A percentile compares a stretch with the other conserved stretches of the same genome.
Conservation (phyloP, 2,329 filamentous ascomycete genomes). For the Colletotrichum endophyticum region DNA sequence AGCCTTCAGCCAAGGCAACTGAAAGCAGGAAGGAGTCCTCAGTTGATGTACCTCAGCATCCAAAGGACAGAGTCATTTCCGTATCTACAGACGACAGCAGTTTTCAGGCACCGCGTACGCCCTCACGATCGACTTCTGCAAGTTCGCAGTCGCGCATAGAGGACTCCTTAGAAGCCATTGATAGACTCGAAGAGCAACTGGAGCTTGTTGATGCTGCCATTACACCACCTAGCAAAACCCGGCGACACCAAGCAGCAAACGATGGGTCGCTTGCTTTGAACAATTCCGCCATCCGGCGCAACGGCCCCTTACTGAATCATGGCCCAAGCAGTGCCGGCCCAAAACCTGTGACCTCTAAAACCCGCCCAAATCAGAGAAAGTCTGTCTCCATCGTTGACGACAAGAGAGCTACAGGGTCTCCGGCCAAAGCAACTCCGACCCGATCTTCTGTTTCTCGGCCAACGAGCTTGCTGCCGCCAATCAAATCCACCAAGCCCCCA, state of each 20-base stretch:
- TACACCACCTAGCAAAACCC: slow-evolving; percentile 28
- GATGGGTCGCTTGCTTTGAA: neutral
- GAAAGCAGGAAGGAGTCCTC: neutral
- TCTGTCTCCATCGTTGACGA: slow-evolving; percentile 35
- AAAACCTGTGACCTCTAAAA: slow-evolving; percentile 39
- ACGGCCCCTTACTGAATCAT: slow-evolving; percentile 17
- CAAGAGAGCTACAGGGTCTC: slow-evolving; percentile 24
- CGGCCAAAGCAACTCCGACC: slow-evolving; percentile 22
- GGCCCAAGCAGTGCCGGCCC: slow-evolving; percentile 44
- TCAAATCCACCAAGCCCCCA: slow-evolving; percentile 59
- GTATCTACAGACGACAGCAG: slow-evolving; percentile 2
- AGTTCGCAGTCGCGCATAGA: slow-evolving; percentile 57
- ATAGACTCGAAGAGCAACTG: slow-evolving; percentile 65
- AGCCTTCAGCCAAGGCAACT: neutral
- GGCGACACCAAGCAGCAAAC: neutral
- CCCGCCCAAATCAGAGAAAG: slow-evolving; percentile 45
- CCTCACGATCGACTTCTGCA: slow-evolving; percentile 12
- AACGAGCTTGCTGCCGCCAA: slow-evolving; percentile 48
- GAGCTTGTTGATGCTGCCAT: slow-evolving; percentile 55
- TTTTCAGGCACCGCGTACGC: neutral
- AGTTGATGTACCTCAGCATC: neutral
- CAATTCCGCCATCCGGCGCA: neutral
- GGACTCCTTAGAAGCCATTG: slow-evolving; percentile 67
- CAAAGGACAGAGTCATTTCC: slow-evolving; percentile 2
- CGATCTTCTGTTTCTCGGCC: slow-evolving; percentile 35